Evolutionary conservation across 2,329 filamentous ascomycete species (phyloP), one percentile per base, ranked within the genome.

Genomic region (Stachybotrys elegans): DNA sequence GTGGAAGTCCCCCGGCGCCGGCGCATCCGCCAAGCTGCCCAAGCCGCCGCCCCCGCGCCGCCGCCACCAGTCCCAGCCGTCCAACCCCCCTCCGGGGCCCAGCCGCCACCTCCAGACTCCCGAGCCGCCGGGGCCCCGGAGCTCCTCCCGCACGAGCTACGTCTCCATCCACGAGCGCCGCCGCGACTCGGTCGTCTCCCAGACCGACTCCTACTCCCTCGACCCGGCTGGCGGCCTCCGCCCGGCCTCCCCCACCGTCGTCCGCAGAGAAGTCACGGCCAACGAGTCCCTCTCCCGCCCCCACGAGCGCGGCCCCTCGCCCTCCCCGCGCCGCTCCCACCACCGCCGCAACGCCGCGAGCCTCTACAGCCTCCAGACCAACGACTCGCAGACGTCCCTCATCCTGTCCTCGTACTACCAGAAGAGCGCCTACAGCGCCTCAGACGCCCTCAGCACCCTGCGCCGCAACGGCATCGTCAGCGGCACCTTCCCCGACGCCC

Each of bases 351-450:
- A 51, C 21, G 58, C 61, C 13, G 61, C 72, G 45, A 84, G 79
- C 49, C 73, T 84, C 14, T 83, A 83, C 55, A 84, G 79, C 4
- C 60, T 83, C 3, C 70, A 69, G 17, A 77, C 78, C 0, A 77
- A 74, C 48, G 73, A 70, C 42, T 81, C 78, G 0, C 72, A 78
- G 47, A 67, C 71, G 3, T 81, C 78, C 0, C 59, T 82, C 6
- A 62, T 77, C 0, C 57, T 78, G 7, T 73, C 75, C 1, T 67
- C 73, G 0, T 73, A 71, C 41, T 68, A 70, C 25, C 67, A 71
- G 20, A 72, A 67, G 49, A 74, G 70, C 43, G 68, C 69, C 0
- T 78, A 76, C 47, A 68, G 62, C 17, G 66, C 71, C 29, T 68
- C 68, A 0, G 69, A 73, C 48, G 72, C 73, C 0, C 61, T 81